These are phyloP conservation scores for Rutidosis leptorrhynchoides DNA, from an alignment of 129 eudicot genomes.

Conservation along the genomic window DNA sequence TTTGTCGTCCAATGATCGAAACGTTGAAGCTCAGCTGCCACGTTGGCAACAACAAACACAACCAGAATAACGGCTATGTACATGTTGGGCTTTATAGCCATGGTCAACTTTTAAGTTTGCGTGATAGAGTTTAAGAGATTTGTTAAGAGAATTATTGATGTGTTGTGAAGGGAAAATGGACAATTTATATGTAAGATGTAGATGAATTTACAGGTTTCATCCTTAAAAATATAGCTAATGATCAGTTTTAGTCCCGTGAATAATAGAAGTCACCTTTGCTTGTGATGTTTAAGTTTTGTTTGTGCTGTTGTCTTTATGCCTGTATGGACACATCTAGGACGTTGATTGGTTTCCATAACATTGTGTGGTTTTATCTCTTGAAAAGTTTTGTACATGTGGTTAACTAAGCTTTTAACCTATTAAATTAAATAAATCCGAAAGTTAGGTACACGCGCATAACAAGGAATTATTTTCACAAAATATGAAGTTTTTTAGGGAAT, in stretches of 20 bases:
- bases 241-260: conserved; percentile 15
- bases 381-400: neutral
- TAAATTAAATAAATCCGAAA: no score
- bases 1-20: conserved; percentile 39
- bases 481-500: no score
- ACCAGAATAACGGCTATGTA: conserved; percentile 22
- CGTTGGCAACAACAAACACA: conserved; percentile 17
- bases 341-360: neutral
- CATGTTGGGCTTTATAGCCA: conserved; percentile 18
- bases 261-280: neutral
- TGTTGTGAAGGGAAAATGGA: neutral
- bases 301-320: neutral
- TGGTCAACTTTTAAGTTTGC: neutral
- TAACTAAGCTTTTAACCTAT: no score
- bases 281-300: no score
- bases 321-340: neutral
- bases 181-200: conserved; percentile 3
- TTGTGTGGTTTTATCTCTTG: neutral
- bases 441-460: no score
- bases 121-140: neutral
- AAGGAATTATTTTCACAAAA: no score
- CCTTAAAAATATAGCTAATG: conserved; percentile 1
- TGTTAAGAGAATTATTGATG: neutral
- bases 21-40: conserved; percentile 44
- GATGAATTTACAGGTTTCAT: neutral